These are phyloP conservation scores for Magnusiomyces magnusii DNA, from an alignment of 1,139 yeast species.

Conservation along the genomic window DNA sequence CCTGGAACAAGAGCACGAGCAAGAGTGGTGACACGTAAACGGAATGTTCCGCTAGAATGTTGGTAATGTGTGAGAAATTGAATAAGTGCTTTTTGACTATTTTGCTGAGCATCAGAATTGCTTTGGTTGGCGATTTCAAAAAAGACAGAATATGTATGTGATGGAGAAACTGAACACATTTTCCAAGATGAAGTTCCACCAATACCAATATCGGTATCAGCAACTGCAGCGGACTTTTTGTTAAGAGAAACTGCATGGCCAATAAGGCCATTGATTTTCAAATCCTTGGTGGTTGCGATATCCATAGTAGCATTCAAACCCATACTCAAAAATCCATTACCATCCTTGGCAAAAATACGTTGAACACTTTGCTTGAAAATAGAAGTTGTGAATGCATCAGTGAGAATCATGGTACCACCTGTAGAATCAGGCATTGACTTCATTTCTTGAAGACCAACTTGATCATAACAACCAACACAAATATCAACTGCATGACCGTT, in stretches of 20 bases:
- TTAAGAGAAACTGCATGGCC: slow-evolving; percentile 60
- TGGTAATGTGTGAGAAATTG: slow-evolving; percentile 70
- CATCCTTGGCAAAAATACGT: slow-evolving; percentile 73
- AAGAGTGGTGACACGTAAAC: slow-evolving; percentile 41
- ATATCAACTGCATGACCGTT: slow-evolving; percentile 81
- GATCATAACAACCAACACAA: slow-evolving; percentile 95
- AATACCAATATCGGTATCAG: slow-evolving; percentile 88
- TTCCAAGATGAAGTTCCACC: slow-evolving; percentile 90
- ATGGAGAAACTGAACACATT: slow-evolving; percentile 75
- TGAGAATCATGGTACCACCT: slow-evolving; percentile 79
- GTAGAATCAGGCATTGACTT: slow-evolving; percentile 71
- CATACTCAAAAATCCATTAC: slow-evolving; percentile 68
- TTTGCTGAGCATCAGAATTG: slow-evolving; percentile 57
- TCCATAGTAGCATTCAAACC: slow-evolving; percentile 66
- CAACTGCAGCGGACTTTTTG: slow-evolving; percentile 48
- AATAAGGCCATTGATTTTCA: slow-evolving; percentile 81
- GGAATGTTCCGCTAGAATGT: slow-evolving; percentile 39
- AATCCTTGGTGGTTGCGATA: slow-evolving; percentile 75
- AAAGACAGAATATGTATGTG: slow-evolving; percentile 77
- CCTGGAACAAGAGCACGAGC: slow-evolving; percentile 26
- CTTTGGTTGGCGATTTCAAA: slow-evolving; percentile 59
- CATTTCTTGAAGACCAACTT: slow-evolving; percentile 94
- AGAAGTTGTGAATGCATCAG: slow-evolving; percentile 92
- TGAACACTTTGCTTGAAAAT: slow-evolving; percentile 88
- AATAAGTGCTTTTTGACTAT: slow-evolving; percentile 36